phyloP scores from a whole-genome alignment of 192 early-diverging fungal species.

The Coemansia guatemalensis region DNA sequence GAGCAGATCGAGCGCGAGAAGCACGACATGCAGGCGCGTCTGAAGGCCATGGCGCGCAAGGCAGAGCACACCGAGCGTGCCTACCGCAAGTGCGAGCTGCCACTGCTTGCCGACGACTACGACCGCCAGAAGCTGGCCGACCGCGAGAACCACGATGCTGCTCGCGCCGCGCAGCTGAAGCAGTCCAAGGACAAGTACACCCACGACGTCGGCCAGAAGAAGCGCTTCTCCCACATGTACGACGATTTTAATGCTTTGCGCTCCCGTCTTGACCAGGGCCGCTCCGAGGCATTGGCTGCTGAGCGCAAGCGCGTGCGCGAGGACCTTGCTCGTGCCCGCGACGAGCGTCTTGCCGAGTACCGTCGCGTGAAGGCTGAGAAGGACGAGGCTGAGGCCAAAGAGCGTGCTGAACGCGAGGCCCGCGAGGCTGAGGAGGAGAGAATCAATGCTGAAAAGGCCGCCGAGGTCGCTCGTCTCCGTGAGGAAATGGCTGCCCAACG shows the following conservation, averaged over 20 bases:
- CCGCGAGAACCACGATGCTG: constrained; percentile 72
- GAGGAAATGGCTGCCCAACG: constrained; percentile 51
- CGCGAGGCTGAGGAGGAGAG: constrained; percentile 35
- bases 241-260: constrained; percentile 72
- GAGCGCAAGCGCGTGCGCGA: constrained; percentile 64
- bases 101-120: constrained; percentile 88
- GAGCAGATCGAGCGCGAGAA: constrained; percentile 91
- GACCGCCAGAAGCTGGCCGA: constrained; percentile 86
- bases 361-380: constrained; percentile 42
- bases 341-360: constrained; percentile 53
- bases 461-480: constrained; percentile 40
- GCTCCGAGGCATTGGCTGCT: constrained; percentile 61
- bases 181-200: constrained; percentile 65
- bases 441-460: constrained; percentile 41
- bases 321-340: constrained; percentile 48
- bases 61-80: constrained; percentile 94
- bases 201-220: constrained; percentile 74
- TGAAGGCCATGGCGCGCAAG: constrained; percentile 72
- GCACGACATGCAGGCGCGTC: constrained; percentile 73
- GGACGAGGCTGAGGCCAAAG: constrained; percentile 50
- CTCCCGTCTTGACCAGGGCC: constrained; percentile 55
- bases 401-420: constrained; percentile 52
- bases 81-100: constrained; percentile 85
- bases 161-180: constrained; percentile 67
- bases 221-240: constrained; percentile 76